A percentile compares a stretch with the other conserved stretches of the same genome.
These are phyloP conservation scores for Linum trigynum DNA, from an alignment of 345 rosid species.

Conservation along the genomic window DNA sequence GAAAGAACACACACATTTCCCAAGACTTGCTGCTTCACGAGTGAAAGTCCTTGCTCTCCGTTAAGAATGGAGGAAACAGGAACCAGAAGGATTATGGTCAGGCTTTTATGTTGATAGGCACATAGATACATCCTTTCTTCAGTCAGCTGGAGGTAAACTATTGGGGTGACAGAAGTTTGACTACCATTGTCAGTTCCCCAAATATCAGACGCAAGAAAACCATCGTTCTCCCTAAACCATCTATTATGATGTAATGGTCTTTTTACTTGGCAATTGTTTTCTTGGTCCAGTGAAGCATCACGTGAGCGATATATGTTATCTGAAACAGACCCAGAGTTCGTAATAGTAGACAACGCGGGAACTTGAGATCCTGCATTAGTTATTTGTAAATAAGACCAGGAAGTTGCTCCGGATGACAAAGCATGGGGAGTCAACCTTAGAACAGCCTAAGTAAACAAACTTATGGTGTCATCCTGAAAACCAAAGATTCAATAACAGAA, in stretches of 20 bases:
- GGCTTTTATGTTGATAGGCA: slow-evolving; percentile 54
- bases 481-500: slow-evolving; percentile 1
- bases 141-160: slow-evolving; percentile 58
- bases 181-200: slow-evolving; percentile 54
- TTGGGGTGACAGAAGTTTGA: slow-evolving; percentile 42
- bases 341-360: slow-evolving; percentile 23
- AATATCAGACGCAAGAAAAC: slow-evolving; percentile 68
- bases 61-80: slow-evolving; percentile 62
- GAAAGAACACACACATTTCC: slow-evolving; percentile 53
- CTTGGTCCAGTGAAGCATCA: slow-evolving; percentile 30
- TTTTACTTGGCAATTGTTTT: slow-evolving; percentile 29
- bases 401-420: slow-evolving; percentile 47
- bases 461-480: slow-evolving; percentile 80
- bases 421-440: slow-evolving; percentile 62
- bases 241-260: slow-evolving; percentile 67
- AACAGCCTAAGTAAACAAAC: slow-evolving; percentile 66
- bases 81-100: slow-evolving; percentile 66
- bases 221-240: slow-evolving; percentile 87
- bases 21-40: slow-evolving; percentile 63
- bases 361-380: slow-evolving; percentile 41
- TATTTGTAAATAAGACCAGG: slow-evolving; percentile 74
- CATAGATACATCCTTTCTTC: slow-evolving; percentile 79
- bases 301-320: slow-evolving; percentile 33
- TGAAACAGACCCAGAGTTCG: slow-evolving; percentile 33
- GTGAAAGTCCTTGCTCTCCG: slow-evolving; percentile 70